phyloP scores from a whole-genome alignment of 768 basidiomycete species.

The Leccinum pellstonianum region DNA sequence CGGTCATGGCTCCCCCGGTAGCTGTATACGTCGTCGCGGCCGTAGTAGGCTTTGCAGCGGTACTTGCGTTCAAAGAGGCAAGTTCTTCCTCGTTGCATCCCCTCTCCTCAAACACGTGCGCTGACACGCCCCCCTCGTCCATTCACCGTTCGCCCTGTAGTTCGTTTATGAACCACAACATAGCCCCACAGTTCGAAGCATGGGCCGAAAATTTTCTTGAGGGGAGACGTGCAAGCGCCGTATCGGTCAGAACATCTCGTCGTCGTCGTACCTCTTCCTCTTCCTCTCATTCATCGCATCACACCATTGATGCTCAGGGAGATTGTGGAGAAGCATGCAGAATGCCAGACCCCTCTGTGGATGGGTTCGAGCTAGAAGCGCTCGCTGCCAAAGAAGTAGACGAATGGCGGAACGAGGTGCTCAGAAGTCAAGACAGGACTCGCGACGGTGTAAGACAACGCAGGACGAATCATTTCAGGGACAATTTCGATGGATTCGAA shows the following conservation, averaged over 20 bases:
- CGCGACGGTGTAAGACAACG: conserved; percentile 8
- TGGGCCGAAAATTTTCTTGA: conserved; percentile 37
- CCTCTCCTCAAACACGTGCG: conserved; percentile 16
- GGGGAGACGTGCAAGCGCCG: conserved; percentile 29
- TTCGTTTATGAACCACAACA: conserved; percentile 71
- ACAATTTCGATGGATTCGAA: conserved; percentile 20
- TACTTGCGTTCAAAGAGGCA: conserved; percentile 60
- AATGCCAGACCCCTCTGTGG: conserved; percentile 16
- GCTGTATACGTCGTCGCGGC: conserved; percentile 52
- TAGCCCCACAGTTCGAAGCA: conserved; percentile 58
- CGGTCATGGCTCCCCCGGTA: conserved; percentile 29
- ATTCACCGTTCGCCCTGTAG: conserved; percentile 34
- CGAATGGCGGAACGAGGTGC: conserved; percentile 50
- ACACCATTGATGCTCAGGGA: conserved; percentile 8
- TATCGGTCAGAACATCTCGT: conserved; percentile 20
- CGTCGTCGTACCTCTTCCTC: conserved; percentile 12
- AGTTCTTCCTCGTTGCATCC: conserved; percentile 9
- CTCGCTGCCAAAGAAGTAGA: conserved; percentile 49
- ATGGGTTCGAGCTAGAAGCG: conserved; percentile 50
- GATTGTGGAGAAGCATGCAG: background rate
- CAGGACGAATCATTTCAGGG: conserved; percentile 1
- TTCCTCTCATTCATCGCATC: conserved; percentile 11
- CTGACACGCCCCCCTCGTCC: conserved; percentile 17
- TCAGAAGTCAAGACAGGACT: conserved; percentile 28
- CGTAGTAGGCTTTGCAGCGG: conserved; percentile 50